These are phyloP conservation scores for Suhomyces chickasaworum DNA, from an alignment of 1,139 yeast species.

Conservation along the genomic window DNA sequence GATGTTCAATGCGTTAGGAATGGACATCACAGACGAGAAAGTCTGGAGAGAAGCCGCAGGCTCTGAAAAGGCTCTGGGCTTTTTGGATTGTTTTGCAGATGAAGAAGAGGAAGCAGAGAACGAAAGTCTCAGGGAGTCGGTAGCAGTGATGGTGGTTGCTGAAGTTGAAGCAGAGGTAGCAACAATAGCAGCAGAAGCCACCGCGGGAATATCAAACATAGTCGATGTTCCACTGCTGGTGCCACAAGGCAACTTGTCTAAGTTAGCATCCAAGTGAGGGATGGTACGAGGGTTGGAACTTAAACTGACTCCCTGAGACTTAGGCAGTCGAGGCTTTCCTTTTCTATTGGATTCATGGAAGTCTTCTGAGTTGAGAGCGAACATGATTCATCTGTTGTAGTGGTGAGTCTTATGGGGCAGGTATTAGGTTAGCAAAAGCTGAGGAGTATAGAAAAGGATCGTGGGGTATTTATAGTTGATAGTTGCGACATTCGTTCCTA, in stretches of 20 bases:
- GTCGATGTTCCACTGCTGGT: constrained; percentile 6
- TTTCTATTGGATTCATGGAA: constrained; percentile 35
- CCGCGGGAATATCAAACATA: background rate
- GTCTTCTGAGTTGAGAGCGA: constrained; percentile 36
- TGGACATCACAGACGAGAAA: constrained; percentile 16
- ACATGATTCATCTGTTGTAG: constrained; percentile 22
- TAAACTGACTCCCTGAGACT: constrained; percentile 39
- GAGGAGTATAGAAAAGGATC: background rate
- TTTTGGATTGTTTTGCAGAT: constrained; percentile 3
- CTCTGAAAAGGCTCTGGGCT: constrained; percentile 10
- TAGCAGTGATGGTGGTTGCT: too few relatives aligned
- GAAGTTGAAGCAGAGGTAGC: background rate
- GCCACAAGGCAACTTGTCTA: constrained; percentile 5
- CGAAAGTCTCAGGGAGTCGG: constrained; percentile 19
- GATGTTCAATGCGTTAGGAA: constrained; percentile 28
- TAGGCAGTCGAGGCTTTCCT: constrained; percentile 47
- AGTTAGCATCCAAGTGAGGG: constrained; percentile 5
- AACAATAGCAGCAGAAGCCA: background rate
- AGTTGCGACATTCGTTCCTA: background rate
- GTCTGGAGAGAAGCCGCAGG: constrained; percentile 9
- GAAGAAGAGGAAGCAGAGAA: constrained; percentile 5
- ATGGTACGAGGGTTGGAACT: constrained; percentile 11
- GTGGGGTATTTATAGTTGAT: constrained; percentile 2
- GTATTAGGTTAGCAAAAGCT: background rate
- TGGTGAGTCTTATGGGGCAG: background rate